phyloP scores from a whole-genome alignment of 306 rosid genomes.

The Myrica gale region DNA sequence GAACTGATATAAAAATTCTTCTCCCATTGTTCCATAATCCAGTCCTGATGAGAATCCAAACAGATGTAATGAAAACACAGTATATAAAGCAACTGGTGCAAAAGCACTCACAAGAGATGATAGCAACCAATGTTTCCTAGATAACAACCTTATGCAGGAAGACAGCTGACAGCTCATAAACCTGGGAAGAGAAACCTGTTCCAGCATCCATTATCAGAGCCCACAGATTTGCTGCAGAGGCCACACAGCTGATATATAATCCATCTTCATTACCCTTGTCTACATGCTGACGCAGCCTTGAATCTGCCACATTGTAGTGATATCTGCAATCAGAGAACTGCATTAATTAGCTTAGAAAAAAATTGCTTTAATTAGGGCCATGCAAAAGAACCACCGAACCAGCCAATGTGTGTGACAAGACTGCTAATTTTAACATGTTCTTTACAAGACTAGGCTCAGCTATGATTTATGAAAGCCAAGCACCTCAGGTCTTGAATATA shows the following conservation, averaged over 20 bases:
- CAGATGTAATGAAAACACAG: constrained; percentile 12
- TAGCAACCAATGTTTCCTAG: constrained; percentile 17
- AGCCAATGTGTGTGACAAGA: constrained; percentile 19
- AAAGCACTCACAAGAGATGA: constrained; percentile 20
- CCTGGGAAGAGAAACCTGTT: constrained; percentile 83
- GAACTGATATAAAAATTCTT: constrained; percentile 89
- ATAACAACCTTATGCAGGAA: constrained; percentile 79
- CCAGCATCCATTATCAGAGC: constrained; percentile 96
- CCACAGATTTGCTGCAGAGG: constrained; percentile 74
- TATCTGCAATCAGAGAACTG: constrained; percentile 50
- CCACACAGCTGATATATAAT: constrained; percentile 80
- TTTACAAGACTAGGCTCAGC: constrained; percentile 9
- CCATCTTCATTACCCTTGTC: constrained; percentile 97
- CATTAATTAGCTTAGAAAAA: constrained; percentile 4
- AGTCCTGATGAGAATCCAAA: constrained; percentile 59
- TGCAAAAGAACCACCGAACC: constrained; percentile 27
- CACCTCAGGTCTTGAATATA: neutral
- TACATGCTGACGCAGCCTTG: constrained; percentile 81
- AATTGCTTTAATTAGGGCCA: constrained; percentile 26
- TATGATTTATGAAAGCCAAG: neutral
- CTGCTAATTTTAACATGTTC: constrained; percentile 13
- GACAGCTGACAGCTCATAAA: constrained; percentile 74
- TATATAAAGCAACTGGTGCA: neutral
- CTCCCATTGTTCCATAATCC: constrained; percentile 99
- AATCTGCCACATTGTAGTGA: constrained; percentile 88